Evolutionary conservation across 164 flowering plant species (phyloP).

Genomic region (Liquidambar formosana): DNA sequence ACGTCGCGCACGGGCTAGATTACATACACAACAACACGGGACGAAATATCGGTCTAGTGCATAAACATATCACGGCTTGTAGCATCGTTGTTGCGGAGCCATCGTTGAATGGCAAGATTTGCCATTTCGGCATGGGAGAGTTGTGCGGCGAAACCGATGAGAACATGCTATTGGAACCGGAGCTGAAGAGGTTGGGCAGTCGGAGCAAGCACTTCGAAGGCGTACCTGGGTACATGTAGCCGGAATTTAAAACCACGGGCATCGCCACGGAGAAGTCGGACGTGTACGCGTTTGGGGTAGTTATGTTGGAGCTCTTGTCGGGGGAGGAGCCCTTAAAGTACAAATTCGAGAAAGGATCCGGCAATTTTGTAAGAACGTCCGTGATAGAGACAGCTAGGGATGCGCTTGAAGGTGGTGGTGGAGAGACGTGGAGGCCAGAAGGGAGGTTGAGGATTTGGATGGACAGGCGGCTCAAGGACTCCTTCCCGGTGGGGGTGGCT

Average conservation of each 20-base stretch:
- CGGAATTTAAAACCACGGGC: slow-evolving; percentile 58
- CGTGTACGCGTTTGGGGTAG: slow-evolving; percentile 79
- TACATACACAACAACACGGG: slow-evolving; percentile 77
- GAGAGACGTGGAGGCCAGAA: slow-evolving; percentile 13
- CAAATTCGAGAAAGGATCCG: slow-evolving; percentile 35
- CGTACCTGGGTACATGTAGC: slow-evolving; percentile 75
- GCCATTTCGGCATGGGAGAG: slow-evolving; percentile 80
- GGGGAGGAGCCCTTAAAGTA: slow-evolving; percentile 69
- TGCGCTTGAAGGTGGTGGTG: slow-evolving; percentile 29
- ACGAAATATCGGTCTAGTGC: slow-evolving; percentile 37
- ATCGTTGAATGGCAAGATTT: slow-evolving; percentile 55
- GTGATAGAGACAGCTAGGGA: slow-evolving; percentile 55
- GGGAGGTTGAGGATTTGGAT: slow-evolving; percentile 70
- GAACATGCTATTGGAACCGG: background rate
- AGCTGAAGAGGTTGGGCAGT: slow-evolving; percentile 13
- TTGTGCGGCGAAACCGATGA: slow-evolving; percentile 63
- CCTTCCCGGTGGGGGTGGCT: slow-evolving; percentile 71
- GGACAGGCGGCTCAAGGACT: slow-evolving; percentile 62
- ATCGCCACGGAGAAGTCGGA: slow-evolving; percentile 62
- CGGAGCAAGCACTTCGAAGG: slow-evolving; percentile 49
- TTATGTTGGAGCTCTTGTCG: slow-evolving; percentile 71
- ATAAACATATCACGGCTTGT: slow-evolving; percentile 68
- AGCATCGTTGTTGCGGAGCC: slow-evolving; percentile 68
- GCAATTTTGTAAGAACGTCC: slow-evolving; percentile 37
- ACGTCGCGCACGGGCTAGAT: slow-evolving; percentile 79